Conservation (phyloP, 208 protist genomes). For the Leishmania mexicana region DNA sequence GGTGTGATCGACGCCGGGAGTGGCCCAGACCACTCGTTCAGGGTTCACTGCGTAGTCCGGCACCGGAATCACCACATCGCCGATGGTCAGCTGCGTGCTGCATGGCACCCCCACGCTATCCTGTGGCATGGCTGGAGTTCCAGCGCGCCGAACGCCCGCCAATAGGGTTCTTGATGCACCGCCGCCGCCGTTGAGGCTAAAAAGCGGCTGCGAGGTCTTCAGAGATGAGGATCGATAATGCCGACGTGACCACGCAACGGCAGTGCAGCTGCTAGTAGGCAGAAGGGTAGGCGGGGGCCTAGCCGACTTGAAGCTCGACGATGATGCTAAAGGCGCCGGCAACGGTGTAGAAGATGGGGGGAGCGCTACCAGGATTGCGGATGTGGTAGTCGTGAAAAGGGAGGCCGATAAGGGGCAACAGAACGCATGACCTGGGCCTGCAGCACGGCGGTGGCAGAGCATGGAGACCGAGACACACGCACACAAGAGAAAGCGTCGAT, state of each 20-base stretch:
- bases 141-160: neutral
- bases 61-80: conserved; percentile 74
- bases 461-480: conserved; percentile 9
- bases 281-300: neutral
- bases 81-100: conserved; percentile 66
- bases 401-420: neutral
- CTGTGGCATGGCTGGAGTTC: conserved; percentile 10
- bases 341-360: neutral
- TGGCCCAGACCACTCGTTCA: conserved; percentile 63
- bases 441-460: conserved; percentile 9
- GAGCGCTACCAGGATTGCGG: neutral
- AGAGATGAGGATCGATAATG: conserved; percentile 7
- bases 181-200: neutral
- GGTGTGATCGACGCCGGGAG: conserved; percentile 43
- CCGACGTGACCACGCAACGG: neutral
- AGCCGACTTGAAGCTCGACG: neutral
- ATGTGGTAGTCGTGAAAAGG: neutral
- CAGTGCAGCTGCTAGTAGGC: no score
- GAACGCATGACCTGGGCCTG: neutral
- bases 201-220: neutral
- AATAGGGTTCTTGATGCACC: neutral
- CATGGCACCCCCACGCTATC: conserved; percentile 32
- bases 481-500: neutral
- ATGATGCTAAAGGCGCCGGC: neutral
- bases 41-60: conserved; percentile 55